phyloP scores from a whole-genome alignment of 768 basidiomycete genomes.

The Chalciporus piperatus region DNA sequence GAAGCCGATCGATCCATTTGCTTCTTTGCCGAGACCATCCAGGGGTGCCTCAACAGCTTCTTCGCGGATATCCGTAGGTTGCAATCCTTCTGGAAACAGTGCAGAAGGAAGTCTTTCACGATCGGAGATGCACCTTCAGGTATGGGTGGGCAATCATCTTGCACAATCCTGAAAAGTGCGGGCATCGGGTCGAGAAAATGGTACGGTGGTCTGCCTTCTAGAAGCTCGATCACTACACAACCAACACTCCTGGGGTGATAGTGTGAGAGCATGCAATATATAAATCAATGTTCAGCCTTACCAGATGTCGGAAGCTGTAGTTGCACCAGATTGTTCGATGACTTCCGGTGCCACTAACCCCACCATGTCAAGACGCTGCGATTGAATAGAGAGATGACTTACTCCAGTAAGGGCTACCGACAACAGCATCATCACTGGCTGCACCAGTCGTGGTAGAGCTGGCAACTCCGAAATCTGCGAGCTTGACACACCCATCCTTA shows the following conservation, averaged over 20 bases:
- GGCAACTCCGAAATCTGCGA: conserved; percentile 99
- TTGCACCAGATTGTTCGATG: conserved; percentile 96
- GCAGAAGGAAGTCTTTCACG: conserved; percentile 94
- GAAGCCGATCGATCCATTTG: conserved; percentile 49
- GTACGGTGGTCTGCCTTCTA: conserved; percentile 90
- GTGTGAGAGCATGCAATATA: not conserved
- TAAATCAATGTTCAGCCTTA: conserved; percentile 25
- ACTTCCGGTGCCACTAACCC: conserved; percentile 93
- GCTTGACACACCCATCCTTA: conserved; percentile 96
- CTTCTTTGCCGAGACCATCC: conserved; percentile 87
- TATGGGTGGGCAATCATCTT: conserved; percentile 95
- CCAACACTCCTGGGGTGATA: conserved; percentile 67
- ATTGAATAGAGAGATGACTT: conserved; percentile 30
- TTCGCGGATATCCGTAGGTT: conserved; percentile 93
- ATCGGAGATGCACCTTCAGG: conserved; percentile 94
- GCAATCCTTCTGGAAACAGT: conserved; percentile 97
- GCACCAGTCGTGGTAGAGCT: conserved; percentile 71
- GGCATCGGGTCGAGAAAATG: conserved; percentile 97
- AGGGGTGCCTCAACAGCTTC: conserved; percentile 89
- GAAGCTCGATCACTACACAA: conserved; percentile 94
- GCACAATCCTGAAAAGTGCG: conserved; percentile 96
- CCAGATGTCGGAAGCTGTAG: conserved; percentile 98
- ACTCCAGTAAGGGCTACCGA: conserved; percentile 99
- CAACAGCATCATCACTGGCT: conserved; percentile 85
- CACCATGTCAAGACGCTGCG: conserved; percentile 5